Evolutionary conservation across 768 basidiomycete genomes (phyloP), one percentile per base, ranked within the genome.

Genomic region (Mrakia blollopis): DNA sequence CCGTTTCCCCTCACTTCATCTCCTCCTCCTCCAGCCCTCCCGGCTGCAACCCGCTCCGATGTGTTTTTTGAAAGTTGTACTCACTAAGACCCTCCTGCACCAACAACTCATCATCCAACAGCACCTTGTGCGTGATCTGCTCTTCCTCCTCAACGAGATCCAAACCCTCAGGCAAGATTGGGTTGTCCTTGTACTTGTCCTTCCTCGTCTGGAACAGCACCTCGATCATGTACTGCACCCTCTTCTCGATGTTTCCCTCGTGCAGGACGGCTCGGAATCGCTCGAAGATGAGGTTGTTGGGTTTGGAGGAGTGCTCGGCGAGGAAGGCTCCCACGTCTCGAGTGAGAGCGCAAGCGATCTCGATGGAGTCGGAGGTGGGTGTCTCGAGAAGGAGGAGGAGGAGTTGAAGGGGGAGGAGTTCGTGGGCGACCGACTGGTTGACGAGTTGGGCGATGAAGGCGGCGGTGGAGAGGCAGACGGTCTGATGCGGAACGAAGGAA

Each of bases 101-200:
- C 80, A 94, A 91, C 72, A 99, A 83, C 83, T 98, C 92, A 80
- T 96, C 94, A 82, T 98, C 94, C 72, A 98, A 85, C 78, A 91
- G 89, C 77, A 98, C 89, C 80, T 92, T 88, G 84, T 99, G 97
- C 0, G 94, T 98, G 72, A 98, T 94, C 81, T 98, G 94, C 80
- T 98, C 97, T 23, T 98, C 97, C 82, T 98, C 96, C 79, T 98
- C 94, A 1, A 99, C 97, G 44, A 99, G 85, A 82, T 99, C 97
- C 81, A 99, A 83, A 0, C 96, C 97, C 81, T 98, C 97, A 2
- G 93, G 90, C 57, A 98, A 83, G 79, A 94, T 89, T 25, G 95
- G 95, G 83, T 99, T 98, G 82, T 98, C 97, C 87, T 98, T 98
- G 87, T 93, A 98, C 84, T 94, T 95, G 86, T 99, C 97, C 86